Conservation (phyloP, 257 asterid species). For the Nicotiana obtusifolia region DNA sequence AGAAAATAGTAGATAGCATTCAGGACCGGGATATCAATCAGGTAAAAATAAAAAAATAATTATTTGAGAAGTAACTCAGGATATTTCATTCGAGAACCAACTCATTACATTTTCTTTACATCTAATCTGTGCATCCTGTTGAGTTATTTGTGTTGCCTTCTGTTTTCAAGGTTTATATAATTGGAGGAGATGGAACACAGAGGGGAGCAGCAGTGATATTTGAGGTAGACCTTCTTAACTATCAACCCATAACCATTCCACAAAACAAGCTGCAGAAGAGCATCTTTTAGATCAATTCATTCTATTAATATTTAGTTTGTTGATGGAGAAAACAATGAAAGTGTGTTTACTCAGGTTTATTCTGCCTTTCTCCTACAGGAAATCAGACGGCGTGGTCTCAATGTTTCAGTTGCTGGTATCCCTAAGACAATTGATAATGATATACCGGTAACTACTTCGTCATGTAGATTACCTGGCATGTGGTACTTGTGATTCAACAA, state of each 20-base stretch:
- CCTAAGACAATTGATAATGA: slow-evolving; percentile 93
- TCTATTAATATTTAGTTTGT: not conserved
- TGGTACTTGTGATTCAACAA: not conserved
- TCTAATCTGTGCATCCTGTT: not conserved
- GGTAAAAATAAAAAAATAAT: slow-evolving; percentile 23
- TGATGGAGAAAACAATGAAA: not conserved
- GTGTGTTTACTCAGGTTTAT: not conserved
- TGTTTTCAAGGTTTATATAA: slow-evolving; percentile 61
- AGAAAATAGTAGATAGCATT: slow-evolving; percentile 86
- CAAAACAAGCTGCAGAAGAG: not conserved
- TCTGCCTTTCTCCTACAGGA: slow-evolving; percentile 42
- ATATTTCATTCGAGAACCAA: not conserved
- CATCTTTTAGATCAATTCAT: not conserved
- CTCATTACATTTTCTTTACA: not conserved
- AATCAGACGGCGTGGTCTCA: slow-evolving; percentile 73
- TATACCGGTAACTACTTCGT: slow-evolving; percentile 53
- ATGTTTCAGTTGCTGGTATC: slow-evolving; percentile 75
- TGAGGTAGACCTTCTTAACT: slow-evolving; percentile 48
- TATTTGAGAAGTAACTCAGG: not conserved
- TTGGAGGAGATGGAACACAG: slow-evolving; percentile 97
- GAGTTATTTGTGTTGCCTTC: not conserved
- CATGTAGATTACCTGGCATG: not conserved
- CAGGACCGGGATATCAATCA: slow-evolving; percentile 95
- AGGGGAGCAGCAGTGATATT: slow-evolving; percentile 84
- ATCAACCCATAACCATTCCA: not conserved